Percentiles rank a stretch among this genome's conserved stretches.
Evolutionary conservation across 2,329 filamentous ascomycete genomes (phyloP).

Genomic region (Xenoacremonium recifei): DNA sequence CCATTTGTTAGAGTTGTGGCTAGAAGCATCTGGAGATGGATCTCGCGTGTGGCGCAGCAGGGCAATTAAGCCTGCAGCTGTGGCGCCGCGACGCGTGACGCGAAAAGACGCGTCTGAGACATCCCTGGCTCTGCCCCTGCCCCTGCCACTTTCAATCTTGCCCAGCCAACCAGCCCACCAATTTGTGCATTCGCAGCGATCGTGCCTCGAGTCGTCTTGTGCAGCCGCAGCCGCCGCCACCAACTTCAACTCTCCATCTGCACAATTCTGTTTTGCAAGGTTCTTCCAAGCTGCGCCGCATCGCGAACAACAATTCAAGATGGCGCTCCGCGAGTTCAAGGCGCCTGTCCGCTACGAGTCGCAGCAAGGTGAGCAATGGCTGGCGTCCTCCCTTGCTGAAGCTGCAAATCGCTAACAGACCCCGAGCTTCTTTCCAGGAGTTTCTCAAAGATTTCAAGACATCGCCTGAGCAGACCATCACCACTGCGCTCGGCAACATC

Average conservation of each 20-base stretch:
- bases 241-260: constrained; percentile 10
- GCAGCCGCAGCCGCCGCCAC: too few species aligned
- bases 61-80: constrained; percentile 25
- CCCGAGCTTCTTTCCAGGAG: constrained; percentile 74
- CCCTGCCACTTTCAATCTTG: background rate
- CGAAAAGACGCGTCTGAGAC: constrained; percentile 32
- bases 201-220: constrained; percentile 9
- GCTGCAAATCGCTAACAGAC: constrained; percentile 25
- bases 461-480: constrained; percentile 66
- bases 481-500: constrained; percentile 79
- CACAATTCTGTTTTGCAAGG: constrained; percentile 12
- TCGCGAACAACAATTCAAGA: constrained; percentile 39
- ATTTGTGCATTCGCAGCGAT: constrained; percentile 28
- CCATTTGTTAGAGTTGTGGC: constrained; percentile 1
- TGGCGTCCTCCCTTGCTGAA: background rate
- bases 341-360: constrained; percentile 82
- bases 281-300: constrained; percentile 11
- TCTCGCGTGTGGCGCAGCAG: constrained; percentile 20
- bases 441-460: constrained; percentile 90
- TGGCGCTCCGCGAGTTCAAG: constrained; percentile 83
- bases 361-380: constrained; percentile 67
- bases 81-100: constrained; percentile 30
- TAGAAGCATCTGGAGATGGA: too few species aligned
- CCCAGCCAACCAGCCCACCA: constrained; percentile 31
- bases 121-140: constrained; percentile 1